phyloP scores from a whole-genome alignment of 805 yeast species.

The Cyberlindnera saturnus region DNA sequence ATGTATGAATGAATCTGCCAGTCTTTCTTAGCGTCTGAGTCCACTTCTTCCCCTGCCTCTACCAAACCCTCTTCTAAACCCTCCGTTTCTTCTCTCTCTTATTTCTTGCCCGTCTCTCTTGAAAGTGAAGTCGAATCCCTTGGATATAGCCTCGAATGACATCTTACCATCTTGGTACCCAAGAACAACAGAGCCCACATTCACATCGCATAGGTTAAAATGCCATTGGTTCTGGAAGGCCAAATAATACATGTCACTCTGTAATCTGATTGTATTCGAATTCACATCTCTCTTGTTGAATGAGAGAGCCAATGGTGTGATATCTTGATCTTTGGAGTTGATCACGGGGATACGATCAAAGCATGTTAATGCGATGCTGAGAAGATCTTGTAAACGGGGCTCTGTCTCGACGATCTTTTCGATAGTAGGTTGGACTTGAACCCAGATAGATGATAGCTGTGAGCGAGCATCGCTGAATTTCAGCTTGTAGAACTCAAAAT shows the following conservation, averaged over 20 bases:
- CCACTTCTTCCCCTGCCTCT: constrained; percentile 25
- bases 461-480: constrained; percentile 57
- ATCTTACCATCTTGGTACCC: constrained; percentile 41
- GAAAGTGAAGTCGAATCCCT: constrained; percentile 60
- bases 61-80: constrained; percentile 12
- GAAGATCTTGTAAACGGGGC: constrained; percentile 36
- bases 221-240: constrained; percentile 76
- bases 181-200: constrained; percentile 42
- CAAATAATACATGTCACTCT: constrained; percentile 55
- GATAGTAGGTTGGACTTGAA: constrained; percentile 48
- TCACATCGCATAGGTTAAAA: constrained; percentile 60
- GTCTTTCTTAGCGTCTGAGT: constrained; percentile 10
- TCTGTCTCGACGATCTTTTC: constrained; percentile 35
- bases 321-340: constrained; percentile 29
- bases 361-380: constrained; percentile 52
- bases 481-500: constrained; percentile 54
- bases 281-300: constrained; percentile 34
- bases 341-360: constrained; percentile 59
- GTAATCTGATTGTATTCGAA: constrained; percentile 37
- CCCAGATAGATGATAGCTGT: constrained; percentile 61
- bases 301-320: constrained; percentile 35
- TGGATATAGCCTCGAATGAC: constrained; percentile 44
- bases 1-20: not conserved
- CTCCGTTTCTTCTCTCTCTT: constrained; percentile 15
- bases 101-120: constrained; percentile 28